phyloP scores from a whole-genome alignment of 805 yeast genomes.

The Lachancea sp. region DNA sequence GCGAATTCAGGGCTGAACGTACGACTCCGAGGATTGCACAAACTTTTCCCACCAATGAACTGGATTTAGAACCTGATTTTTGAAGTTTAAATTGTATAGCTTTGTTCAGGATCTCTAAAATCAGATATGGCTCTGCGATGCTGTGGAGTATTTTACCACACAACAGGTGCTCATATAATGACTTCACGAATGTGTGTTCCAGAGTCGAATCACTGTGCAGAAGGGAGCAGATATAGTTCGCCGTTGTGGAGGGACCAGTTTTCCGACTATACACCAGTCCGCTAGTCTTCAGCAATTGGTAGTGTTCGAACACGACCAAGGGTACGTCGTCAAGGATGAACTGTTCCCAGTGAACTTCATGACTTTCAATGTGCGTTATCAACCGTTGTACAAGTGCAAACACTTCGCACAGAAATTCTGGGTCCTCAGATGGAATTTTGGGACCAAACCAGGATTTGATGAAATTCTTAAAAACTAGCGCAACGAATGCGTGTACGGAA shows the following conservation, averaged over 20 bases:
- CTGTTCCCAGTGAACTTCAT: constrained; percentile 11
- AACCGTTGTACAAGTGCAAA: not conserved
- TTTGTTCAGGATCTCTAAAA: constrained; percentile 15
- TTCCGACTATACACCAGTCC: not conserved
- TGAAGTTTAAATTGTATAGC: not conserved
- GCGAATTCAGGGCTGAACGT: not conserved
- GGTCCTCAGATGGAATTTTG: constrained; percentile 25
- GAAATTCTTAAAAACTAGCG: constrained; percentile 24
- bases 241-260: not conserved
- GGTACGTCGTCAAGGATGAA: constrained; percentile 26
- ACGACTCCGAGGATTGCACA: not conserved
- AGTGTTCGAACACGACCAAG: constrained; percentile 19
- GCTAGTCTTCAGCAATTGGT: not conserved
- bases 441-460: constrained; percentile 28
- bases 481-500: constrained; percentile 21
- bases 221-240: constrained; percentile 1
- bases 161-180: constrained; percentile 20
- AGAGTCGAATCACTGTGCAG: constrained; percentile 14
- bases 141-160: constrained; percentile 23
- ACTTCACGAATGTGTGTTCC: constrained; percentile 21
- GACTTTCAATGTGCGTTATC: not conserved
- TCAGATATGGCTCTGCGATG: constrained; percentile 24
- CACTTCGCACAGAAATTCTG: constrained; percentile 14
- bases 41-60: not conserved
- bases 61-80: not conserved